Conservation (phyloP, 805 yeast species). For the Hanseniaspora guilliermondii region DNA sequence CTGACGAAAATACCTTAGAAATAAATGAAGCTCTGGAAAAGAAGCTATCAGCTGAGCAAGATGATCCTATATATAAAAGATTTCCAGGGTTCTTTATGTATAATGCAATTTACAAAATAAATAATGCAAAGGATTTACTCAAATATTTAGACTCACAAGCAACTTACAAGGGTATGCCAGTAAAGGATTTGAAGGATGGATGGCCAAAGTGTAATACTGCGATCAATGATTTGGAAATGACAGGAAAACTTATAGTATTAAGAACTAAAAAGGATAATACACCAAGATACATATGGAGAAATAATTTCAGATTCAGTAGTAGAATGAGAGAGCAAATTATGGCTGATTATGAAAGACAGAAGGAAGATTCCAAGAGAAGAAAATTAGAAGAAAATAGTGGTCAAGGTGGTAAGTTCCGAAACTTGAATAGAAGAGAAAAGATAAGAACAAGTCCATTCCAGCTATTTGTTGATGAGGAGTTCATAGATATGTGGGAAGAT, state of each 20-base stretch:
- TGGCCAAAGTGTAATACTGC: constrained; percentile 85
- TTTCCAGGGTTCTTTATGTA: constrained; percentile 43
- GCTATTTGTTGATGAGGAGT: constrained; percentile 57
- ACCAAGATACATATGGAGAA: constrained; percentile 89
- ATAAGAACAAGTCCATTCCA: constrained; percentile 25
- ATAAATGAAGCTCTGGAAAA: constrained; percentile 53
- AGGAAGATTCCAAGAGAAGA: constrained; percentile 3
- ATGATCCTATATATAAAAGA: background rate
- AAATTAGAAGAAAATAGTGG: background rate
- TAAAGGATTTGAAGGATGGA: constrained; percentile 55
- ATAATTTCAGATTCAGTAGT: constrained; percentile 26
- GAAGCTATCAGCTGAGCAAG: constrained; percentile 30
- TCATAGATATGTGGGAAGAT: constrained; percentile 65
- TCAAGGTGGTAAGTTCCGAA: background rate
- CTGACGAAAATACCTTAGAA: constrained; percentile 65
- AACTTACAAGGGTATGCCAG: constrained; percentile 33
- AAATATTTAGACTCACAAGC: constrained; percentile 64
- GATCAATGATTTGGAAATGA: constrained; percentile 63
- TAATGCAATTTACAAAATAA: constrained; percentile 77
- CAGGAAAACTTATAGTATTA: constrained; percentile 65
- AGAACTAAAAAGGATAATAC: constrained; percentile 86
- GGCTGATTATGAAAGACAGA: constrained; percentile 31
- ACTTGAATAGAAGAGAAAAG: constrained; percentile 14
- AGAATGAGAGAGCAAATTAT: constrained; percentile 40
- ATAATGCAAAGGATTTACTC: constrained; percentile 64